phyloP scores from a whole-genome alignment of 495 filamentous ascomycete genomes.

The Tuber melanosporum region DNA sequence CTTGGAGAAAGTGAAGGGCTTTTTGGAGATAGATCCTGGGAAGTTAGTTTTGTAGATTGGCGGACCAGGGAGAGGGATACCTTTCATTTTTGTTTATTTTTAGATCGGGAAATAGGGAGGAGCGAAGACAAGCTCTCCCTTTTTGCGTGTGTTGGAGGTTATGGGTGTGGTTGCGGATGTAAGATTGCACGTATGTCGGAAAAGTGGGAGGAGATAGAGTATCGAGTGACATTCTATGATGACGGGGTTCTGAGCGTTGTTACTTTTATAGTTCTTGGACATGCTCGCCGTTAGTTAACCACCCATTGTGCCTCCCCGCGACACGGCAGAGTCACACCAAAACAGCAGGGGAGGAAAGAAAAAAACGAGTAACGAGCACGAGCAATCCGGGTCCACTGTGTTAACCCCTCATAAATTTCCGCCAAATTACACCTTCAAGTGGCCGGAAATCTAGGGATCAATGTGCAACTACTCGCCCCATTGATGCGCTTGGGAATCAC shows the following conservation, averaged over 20 bases:
- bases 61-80: neutral
- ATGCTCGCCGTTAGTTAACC: neutral
- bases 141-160: neutral
- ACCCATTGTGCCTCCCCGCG: neutral
- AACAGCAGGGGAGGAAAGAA: too few relatives aligned
- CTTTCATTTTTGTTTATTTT: neutral
- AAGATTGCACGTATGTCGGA: neutral
- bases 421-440: too few relatives aligned
- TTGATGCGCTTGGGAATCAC: too few relatives aligned
- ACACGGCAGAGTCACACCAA: too few relatives aligned
- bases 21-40: conserved; percentile 76
- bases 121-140: neutral
- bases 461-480: too few relatives aligned
- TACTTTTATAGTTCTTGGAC: neutral
- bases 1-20: conserved; percentile 70
- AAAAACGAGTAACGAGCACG: too few relatives aligned
- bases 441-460: too few relatives aligned
- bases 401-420: too few relatives aligned
- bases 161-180: neutral
- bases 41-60: conserved; percentile 53
- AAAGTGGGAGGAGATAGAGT: neutral
- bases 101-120: neutral
- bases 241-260: neutral
- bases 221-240: neutral
- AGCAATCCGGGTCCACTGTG: too few relatives aligned